These are phyloP conservation scores for Paracorniculantispora psalliotae DNA, from an alignment of 2,329 filamentous ascomycete species.

Conservation along the genomic window DNA sequence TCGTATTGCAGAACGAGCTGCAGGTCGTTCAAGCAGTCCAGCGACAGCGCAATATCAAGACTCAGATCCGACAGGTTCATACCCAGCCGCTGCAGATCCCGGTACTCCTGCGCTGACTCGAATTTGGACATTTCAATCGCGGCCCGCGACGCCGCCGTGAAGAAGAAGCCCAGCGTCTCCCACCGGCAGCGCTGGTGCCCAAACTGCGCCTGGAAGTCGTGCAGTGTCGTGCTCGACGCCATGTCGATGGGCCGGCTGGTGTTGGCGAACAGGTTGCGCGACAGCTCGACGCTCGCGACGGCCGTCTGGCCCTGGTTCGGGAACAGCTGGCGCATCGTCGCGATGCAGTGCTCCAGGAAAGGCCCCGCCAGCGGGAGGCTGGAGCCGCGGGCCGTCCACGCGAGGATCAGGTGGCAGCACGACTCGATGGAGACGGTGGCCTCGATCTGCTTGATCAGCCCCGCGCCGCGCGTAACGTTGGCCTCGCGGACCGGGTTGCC, in stretches of 20 bases:
- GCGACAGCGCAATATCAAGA: conserved; percentile 21
- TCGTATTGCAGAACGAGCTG: conserved; percentile 42
- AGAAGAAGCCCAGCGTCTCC: conserved; percentile 23
- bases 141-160: conserved; percentile 21
- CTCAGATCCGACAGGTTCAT: conserved; percentile 20
- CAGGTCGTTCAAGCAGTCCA: conserved; percentile 36
- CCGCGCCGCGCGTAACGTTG: conserved; percentile 5
- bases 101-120: conserved; percentile 16
- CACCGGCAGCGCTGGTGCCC: conserved; percentile 17
- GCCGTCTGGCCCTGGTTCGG: conserved; percentile 1
- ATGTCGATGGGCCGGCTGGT: conserved; percentile 14
- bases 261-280: conserved; percentile 16
- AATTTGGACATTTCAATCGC: conserved; percentile 18
- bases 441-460: conserved; percentile 11
- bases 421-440: conserved; percentile 11
- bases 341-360: conserved; percentile 12
- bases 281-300: neutral
- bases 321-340: conserved; percentile 8
- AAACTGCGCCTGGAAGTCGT: conserved; percentile 17
- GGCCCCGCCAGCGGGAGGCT: conserved; percentile 11
- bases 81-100: conserved; percentile 16
- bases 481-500: conserved; percentile 7
- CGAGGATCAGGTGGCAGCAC: conserved; percentile 6
- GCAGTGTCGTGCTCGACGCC: conserved; percentile 1
- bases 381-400: conserved; percentile 12